These are phyloP conservation scores for Lactarius sp. DNA, from an alignment of 768 basidiomycete genomes.

Conservation along the genomic window DNA sequence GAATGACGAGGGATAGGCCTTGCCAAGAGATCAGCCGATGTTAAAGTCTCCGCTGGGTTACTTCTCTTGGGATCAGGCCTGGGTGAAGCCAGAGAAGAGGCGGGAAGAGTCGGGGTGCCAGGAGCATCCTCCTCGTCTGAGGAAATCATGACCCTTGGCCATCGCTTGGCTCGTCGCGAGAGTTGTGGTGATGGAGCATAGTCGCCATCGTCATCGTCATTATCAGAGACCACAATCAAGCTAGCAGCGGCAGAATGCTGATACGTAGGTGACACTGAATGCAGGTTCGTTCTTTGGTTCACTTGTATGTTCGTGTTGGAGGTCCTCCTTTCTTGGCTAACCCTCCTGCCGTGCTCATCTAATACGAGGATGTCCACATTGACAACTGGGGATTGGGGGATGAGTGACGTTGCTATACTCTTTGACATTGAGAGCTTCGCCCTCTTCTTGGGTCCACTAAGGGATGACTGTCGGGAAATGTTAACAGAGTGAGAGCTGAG, in stretches of 20 bases:
- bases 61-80: neutral
- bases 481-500: conserved; percentile 40
- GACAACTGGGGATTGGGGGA: conserved; percentile 42
- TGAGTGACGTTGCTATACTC: conserved; percentile 31
- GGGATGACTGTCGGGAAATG: conserved; percentile 33
- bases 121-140: conserved; percentile 46
- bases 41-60: neutral
- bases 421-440: conserved; percentile 12
- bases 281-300: conserved; percentile 29
- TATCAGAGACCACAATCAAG: conserved; percentile 19
- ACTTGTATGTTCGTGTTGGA: conserved; percentile 42
- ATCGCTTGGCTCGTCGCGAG: conserved; percentile 22
- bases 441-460: conserved; percentile 29
- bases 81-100: neutral
- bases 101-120: neutral
- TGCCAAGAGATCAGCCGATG: neutral
- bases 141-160: conserved; percentile 34
- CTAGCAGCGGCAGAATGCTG: conserved; percentile 1
- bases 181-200: conserved; percentile 15
- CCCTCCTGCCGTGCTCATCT: conserved; percentile 52
- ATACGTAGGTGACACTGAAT: conserved; percentile 7
- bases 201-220: conserved; percentile 28
- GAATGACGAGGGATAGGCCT: neutral
- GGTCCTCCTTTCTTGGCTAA: conserved; percentile 58
- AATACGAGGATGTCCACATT: conserved; percentile 64